Evolutionary conservation across 1,139 yeast genomes (phyloP), one percentile per base, ranked within the genome.

Genomic region (Geotrichum aggregatum): DNA sequence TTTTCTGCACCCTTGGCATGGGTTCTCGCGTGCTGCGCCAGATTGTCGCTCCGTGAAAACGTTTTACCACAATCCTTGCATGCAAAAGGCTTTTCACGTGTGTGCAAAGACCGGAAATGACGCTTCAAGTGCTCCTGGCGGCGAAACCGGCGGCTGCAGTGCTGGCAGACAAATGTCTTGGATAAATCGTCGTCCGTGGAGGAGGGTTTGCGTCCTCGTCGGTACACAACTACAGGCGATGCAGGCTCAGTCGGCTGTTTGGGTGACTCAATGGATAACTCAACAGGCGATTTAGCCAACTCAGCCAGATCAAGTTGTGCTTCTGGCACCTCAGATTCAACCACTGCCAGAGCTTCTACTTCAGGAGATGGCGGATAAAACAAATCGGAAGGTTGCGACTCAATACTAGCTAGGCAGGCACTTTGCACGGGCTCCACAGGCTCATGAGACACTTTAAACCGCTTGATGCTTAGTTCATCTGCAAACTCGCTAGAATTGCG

Each of bases 61-160:
- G 82, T 80, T 69, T 84, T 85, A 48, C 78, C 77, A 64, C 95
- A 85, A 31, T 79, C 74, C 14, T 73, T 71, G 68, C 95, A 85
- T 59, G 75, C 80, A 67, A 77, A 85, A 0, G 95, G 94, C 66
- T 84, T 83, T 56, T 83, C 89, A 56, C 82, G 77, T 19, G 91
- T 84, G 54, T 70, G 73, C 59, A 85, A 74, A n/a, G 88, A 82
- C 55, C 92, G 74, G 64, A 82, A 80, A 64, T 85, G 95, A 55
- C 95, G 76, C 65, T 83, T 84, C 60, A 86, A 70, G 67, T 86
- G 95, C 64, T 86, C 95, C 65, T 83, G 88, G 58, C 94, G 77
- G 63, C 83, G 80, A 71, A 86, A 86, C 54, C 64, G 60, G 36
- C 71, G 65, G 48, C 57, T 56, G 59, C 71, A 68, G 49, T 66